Conservation (phyloP, 768 basidiomycete species). For the Mrakia blollopis region DNA sequence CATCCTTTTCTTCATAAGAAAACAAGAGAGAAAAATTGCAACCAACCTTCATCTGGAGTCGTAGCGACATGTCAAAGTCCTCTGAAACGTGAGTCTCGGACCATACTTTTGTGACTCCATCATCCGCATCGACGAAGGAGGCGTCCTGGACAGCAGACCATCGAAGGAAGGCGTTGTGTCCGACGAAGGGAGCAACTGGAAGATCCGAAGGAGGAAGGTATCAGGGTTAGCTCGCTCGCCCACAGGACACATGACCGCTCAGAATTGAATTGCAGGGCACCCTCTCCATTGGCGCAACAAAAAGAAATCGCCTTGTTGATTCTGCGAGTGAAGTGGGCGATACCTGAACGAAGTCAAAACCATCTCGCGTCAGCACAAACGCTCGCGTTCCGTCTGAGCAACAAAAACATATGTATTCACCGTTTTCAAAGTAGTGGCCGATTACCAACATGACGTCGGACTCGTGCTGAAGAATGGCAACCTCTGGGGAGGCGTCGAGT, state of each 20-base stretch:
- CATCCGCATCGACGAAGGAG: constrained; percentile 31
- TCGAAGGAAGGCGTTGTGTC: constrained; percentile 70
- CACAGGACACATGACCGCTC: too few relatives aligned
- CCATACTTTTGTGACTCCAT: constrained; percentile 31
- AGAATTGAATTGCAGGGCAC: not conserved
- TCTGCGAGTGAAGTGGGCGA: constrained; percentile 81
- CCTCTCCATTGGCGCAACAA: constrained; percentile 42
- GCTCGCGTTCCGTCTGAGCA: too few relatives aligned
- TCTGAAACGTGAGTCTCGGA: constrained; percentile 32
- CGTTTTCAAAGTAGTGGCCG: constrained; percentile 71
- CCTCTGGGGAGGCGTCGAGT: constrained; percentile 70
- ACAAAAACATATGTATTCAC: not conserved
- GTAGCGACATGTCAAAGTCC: constrained; percentile 41
- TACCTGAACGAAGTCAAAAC: constrained; percentile 46
- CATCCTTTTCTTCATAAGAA: not conserved
- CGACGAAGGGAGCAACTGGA: constrained; percentile 42
- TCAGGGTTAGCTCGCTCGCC: not conserved
- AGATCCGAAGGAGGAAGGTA: not conserved
- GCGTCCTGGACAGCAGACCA: constrained; percentile 84
- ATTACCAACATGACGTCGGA: constrained; percentile 86
- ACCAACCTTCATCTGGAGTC: constrained; percentile 60
- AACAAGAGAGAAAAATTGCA: not conserved
- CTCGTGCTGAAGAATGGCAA: constrained; percentile 85
- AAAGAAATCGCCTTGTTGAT: constrained; percentile 57
- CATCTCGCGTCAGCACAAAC: not conserved